Conservation (phyloP, 768 basidiomycete species). For the Naganishia antarctica region DNA sequence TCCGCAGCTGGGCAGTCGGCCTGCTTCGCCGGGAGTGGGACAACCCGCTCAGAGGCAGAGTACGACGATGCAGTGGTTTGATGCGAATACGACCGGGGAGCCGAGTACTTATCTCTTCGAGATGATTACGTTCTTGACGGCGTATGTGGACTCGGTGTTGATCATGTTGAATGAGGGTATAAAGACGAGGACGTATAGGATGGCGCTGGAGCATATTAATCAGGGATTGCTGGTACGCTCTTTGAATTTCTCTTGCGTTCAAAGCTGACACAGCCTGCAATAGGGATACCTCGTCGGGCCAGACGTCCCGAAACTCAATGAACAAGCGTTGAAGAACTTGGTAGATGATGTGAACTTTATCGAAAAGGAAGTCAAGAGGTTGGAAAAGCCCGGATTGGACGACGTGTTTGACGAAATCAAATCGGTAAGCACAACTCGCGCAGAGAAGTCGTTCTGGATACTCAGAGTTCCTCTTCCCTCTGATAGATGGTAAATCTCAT, state of each 20-base stretch:
- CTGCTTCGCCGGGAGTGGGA: constrained; percentile 18
- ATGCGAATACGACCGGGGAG: constrained; percentile 56
- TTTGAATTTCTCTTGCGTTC: neutral
- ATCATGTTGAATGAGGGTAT: constrained; percentile 71
- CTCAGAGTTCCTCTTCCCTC: neutral
- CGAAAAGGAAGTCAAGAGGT: constrained; percentile 74
- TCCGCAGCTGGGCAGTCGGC: constrained; percentile 4
- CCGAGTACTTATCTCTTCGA: constrained; percentile 94
- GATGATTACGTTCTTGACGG: constrained; percentile 91
- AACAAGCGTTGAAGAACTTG: constrained; percentile 80
- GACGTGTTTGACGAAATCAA: constrained; percentile 74
- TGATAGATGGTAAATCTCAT: constrained; percentile 55
- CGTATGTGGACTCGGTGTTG: constrained; percentile 75
- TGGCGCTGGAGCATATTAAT: constrained; percentile 81
- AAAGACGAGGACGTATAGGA: constrained; percentile 84
- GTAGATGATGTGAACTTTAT: constrained; percentile 81
- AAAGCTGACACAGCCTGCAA: neutral
- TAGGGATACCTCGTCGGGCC: constrained; percentile 75
- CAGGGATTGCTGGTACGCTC: constrained; percentile 75
- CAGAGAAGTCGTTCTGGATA: constrained; percentile 35
- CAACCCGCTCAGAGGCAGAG: constrained; percentile 20
- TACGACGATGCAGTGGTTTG: constrained; percentile 20
- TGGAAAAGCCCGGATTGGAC: constrained; percentile 66
- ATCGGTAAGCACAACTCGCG: constrained; percentile 67
- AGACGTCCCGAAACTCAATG: constrained; percentile 73